These are phyloP conservation scores for Poa annua DNA, from an alignment of 176 grass and related monocot genomes.

Conservation along the genomic window DNA sequence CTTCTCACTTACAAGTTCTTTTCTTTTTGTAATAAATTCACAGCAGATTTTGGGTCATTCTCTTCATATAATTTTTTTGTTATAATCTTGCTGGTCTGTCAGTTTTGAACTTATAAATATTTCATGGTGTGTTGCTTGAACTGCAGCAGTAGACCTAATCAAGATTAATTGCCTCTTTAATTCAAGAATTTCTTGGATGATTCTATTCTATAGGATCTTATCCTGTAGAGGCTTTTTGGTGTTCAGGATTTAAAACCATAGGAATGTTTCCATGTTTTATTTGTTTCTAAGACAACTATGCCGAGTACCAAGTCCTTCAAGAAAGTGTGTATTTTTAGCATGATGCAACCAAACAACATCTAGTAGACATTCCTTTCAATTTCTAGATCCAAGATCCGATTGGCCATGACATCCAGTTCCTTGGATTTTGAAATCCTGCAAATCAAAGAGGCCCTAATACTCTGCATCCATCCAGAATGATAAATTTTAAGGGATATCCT, in stretches of 20 bases:
- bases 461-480: neutral
- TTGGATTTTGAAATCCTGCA: neutral
- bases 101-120: conserved; percentile 8
- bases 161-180: neutral
- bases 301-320: neutral
- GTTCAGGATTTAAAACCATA: neutral
- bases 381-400: neutral
- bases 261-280: neutral
- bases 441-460: neutral
- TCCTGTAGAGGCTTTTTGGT: neutral
- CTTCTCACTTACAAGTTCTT: neutral
- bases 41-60: neutral
- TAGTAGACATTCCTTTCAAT: neutral
- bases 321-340: neutral
- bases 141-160: neutral
- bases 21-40: neutral
- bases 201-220: neutral
- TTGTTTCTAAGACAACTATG: neutral
- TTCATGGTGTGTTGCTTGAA: neutral
- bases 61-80: neutral
- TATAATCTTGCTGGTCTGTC: neutral
- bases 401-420: neutral
- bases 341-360: neutral
- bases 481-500: neutral
- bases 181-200: neutral